phyloP scores from a whole-genome alignment of 164 flowering plant genomes.

The Buxus sempervirens region DNA sequence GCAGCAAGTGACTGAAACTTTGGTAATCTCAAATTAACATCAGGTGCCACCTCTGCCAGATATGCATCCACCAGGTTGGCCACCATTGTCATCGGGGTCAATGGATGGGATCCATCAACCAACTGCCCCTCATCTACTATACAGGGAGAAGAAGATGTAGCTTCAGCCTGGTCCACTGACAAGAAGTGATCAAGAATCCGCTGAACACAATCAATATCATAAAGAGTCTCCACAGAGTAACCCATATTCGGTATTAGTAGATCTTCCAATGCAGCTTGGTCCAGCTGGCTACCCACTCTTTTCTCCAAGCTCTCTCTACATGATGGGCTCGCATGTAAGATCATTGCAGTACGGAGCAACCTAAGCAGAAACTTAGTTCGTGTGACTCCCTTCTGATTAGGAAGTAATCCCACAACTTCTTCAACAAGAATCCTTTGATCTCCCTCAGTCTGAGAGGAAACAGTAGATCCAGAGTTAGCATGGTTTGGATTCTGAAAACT shows the following conservation, averaged over 20 bases:
- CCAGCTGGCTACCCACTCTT: slow-evolving; percentile 39
- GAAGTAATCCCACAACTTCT: slow-evolving; percentile 48
- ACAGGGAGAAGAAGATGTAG: slow-evolving; percentile 25
- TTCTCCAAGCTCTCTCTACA: slow-evolving; percentile 50
- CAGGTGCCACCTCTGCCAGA: slow-evolving; percentile 58
- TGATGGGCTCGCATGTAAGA: slow-evolving; percentile 37
- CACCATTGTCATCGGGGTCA: slow-evolving; percentile 47
- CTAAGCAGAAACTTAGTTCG: slow-evolving; percentile 40
- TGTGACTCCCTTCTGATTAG: slow-evolving; percentile 36
- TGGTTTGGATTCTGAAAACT: slow-evolving; percentile 18
- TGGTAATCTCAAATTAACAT: slow-evolving; percentile 47
- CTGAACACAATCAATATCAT: slow-evolving; percentile 54
- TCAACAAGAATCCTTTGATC: slow-evolving; percentile 46
- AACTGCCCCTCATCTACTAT: slow-evolving; percentile 38
- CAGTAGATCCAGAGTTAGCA: slow-evolving; percentile 14
- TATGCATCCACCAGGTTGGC: slow-evolving; percentile 47
- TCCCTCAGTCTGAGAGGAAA: slow-evolving; percentile 34
- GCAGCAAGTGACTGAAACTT: slow-evolving; percentile 54
- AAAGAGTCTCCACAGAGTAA: slow-evolving; percentile 44
- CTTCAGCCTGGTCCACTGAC: slow-evolving; percentile 20
- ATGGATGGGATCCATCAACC: slow-evolving; percentile 21
- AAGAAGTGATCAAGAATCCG: slow-evolving; percentile 53
- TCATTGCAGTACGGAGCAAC: slow-evolving; percentile 47
- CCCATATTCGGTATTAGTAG: slow-evolving; percentile 55
- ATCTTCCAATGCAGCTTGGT: slow-evolving; percentile 48